These are phyloP conservation scores for Stylonectria norvegica DNA, from an alignment of 2,329 filamentous ascomycete species.

Conservation along the genomic window DNA sequence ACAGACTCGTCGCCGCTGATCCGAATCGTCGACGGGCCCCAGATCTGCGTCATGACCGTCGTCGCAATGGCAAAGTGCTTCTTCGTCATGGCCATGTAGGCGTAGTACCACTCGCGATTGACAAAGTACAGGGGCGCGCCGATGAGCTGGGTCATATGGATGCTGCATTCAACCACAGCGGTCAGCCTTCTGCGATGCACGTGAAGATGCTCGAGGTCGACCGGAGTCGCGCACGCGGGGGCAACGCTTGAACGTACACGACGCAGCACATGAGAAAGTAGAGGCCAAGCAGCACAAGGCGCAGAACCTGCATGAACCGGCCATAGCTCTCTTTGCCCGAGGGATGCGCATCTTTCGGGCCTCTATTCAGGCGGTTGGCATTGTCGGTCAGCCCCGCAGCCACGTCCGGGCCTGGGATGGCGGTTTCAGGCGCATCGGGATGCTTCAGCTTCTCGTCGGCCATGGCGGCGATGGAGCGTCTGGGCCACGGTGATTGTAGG, in stretches of 20 bases:
- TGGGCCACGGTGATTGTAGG: neutral
- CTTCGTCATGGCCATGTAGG: constrained; percentile 85
- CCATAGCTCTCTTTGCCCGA: constrained; percentile 55
- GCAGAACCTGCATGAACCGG: constrained; percentile 45
- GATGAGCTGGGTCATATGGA: constrained; percentile 69
- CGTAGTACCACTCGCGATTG: constrained; percentile 75
- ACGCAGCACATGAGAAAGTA: constrained; percentile 52
- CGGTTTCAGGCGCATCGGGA: constrained; percentile 21
- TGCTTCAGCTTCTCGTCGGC: constrained; percentile 20
- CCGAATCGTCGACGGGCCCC: constrained; percentile 77
- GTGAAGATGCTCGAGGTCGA: neutral
- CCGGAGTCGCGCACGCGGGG: neutral
- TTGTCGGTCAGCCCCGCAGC: constrained; percentile 20
- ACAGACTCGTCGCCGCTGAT: constrained; percentile 83
- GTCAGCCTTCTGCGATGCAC: constrained; percentile 16
- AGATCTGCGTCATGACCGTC: constrained; percentile 79
- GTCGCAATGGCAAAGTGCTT: constrained; percentile 75
- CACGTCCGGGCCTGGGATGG: constrained; percentile 30
- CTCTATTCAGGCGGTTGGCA: constrained; percentile 5
- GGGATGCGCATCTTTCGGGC: constrained; percentile 41
- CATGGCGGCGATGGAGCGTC: constrained; percentile 24
- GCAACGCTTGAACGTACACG: constrained; percentile 39
- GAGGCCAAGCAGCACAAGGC: constrained; percentile 48
- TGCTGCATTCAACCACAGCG: constrained; percentile 40
- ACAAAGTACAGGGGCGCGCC: constrained; percentile 73